Base-by-base conservation (phyloP, 2,329 filamentous ascomycete genomes). In the Neopestalotiopsis clavispora region DNA sequence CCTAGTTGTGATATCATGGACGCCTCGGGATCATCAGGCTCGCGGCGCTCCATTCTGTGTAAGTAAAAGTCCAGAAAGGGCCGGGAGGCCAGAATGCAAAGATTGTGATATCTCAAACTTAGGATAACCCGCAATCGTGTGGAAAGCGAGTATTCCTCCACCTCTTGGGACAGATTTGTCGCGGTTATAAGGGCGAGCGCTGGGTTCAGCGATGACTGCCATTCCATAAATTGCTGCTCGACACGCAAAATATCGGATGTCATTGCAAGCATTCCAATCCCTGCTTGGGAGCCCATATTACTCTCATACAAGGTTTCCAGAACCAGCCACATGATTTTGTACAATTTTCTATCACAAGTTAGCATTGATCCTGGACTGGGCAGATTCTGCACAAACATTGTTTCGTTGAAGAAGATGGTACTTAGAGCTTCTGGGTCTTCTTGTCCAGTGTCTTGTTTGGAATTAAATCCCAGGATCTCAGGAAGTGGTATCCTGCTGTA, bases 221-320 rank as follows among this genome's bases (percentile, higher is more conserved):
- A 85, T 30, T 76, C 73, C 1, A 75, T 70, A 3, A 85, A 75
- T 57, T 81, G 77, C 30, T 80, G 78, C 64, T 83, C 81, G 4
- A 80, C 75, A 32, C 77, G 74, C 9, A 84, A 76, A 2, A 84
- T 75, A 3, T 78, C 75, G 0, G 80, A 76, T 3, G 80, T 75
- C 0, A 76, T 75, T 10, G 77, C 75, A 9, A 75, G 67, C 1
- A 75, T 73, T 2, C 71, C 74, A 2, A 73, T 69, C 1, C 72
- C 68, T 0, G 68, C 58, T 9, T 76, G 78, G 34, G 76, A 79
- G 5, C 80, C 83, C 2, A 86, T 75, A 61, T 86, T 86, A 65
- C 79, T 79, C 9, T 79, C 83, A 67, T 85, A 85, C 10, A 82
- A 75, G 0, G 72, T 72, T 32, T 84, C 80, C 10, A 86, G 76